Percentiles rank a stretch among this genome's conserved stretches.
Conservation (phyloP, 306 rosid genomes). For the Chamaecrista fasciculata region DNA sequence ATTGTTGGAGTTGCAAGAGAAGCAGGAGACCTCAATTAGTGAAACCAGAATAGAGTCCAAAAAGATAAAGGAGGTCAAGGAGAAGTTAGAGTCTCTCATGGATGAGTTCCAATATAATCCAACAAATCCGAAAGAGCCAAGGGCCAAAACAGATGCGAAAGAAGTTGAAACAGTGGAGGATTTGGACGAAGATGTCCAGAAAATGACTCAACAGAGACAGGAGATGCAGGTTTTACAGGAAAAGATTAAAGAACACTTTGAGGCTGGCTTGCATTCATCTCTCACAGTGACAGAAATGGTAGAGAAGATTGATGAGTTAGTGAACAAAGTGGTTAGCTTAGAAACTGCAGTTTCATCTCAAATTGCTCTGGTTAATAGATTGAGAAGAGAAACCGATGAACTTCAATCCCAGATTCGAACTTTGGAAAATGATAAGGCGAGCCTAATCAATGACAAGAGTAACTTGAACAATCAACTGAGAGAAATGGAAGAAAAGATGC, state of each 20-base stretch:
- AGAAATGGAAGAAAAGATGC: constrained; percentile 58
- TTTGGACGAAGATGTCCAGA: constrained; percentile 29
- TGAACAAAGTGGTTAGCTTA: constrained; percentile 62
- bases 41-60: constrained; percentile 56
- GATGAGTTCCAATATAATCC: constrained; percentile 25
- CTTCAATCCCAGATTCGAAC: constrained; percentile 50
- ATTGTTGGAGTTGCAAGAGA: constrained; percentile 52
- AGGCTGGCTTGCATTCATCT: constrained; percentile 37
- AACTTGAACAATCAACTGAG: constrained; percentile 40
- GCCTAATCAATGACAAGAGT: constrained; percentile 39
- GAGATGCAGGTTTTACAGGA: constrained; percentile 40
- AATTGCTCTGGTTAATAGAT: constrained; percentile 55
- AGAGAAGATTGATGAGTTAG: constrained; percentile 75
- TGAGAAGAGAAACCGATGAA: constrained; percentile 55
- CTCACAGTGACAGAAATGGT: constrained; percentile 74
- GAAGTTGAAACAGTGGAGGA: constrained; percentile 2
- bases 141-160: constrained; percentile 17
- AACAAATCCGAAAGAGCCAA: constrained; percentile 13
- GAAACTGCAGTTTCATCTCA: constrained; percentile 74
- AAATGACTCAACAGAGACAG: constrained; percentile 37
- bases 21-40: constrained; percentile 48
- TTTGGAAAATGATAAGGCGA: constrained; percentile 59
- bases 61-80: constrained; percentile 46
- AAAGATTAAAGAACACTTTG: constrained; percentile 59
- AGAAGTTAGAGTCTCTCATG: constrained; percentile 47